Conservation (phyloP, 2,329 filamentous ascomycete genomes). For the Phaeosphaeriaceae sp. region DNA sequence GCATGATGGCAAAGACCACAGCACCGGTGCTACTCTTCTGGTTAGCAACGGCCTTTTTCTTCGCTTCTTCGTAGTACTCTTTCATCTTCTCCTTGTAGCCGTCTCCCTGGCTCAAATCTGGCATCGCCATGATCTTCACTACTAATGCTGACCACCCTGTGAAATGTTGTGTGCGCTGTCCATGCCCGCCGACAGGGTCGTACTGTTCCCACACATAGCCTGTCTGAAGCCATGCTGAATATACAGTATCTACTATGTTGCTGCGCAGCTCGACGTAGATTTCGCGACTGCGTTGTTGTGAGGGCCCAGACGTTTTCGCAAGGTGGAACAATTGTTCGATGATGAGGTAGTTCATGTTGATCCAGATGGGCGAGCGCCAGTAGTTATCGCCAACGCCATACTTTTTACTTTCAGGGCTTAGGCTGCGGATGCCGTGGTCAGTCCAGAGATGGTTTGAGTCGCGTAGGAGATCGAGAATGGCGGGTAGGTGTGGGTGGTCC, state of each 20-base stretch:
- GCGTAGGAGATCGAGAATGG: constrained; percentile 74
- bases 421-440: constrained; percentile 79
- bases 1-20: constrained; percentile 15
- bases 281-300: constrained; percentile 68
- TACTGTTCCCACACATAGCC: constrained; percentile 99
- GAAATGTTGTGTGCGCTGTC: constrained; percentile 93
- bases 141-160: constrained; percentile 95
- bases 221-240: constrained; percentile 81
- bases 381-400: constrained; percentile 94
- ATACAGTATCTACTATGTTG: constrained; percentile 88
- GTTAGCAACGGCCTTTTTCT: constrained; percentile 24
- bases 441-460: constrained; percentile 87
- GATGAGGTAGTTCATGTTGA: constrained; percentile 93
- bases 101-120: constrained; percentile 60
- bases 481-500: constrained; percentile 74
- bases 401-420: constrained; percentile 77
- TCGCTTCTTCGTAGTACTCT: constrained; percentile 27
- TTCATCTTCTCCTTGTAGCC: constrained; percentile 25
- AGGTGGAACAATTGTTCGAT: constrained; percentile 69
- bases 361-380: constrained; percentile 93
- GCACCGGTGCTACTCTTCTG: constrained; percentile 22
- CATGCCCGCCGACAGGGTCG: constrained; percentile 84
- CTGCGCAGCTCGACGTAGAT: constrained; percentile 78
- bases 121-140: constrained; percentile 94
- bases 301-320: constrained; percentile 61